These are phyloP conservation scores for Trichoderma reesei DNA, from an alignment of 495 filamentous ascomycete species.

Conservation along the genomic window DNA sequence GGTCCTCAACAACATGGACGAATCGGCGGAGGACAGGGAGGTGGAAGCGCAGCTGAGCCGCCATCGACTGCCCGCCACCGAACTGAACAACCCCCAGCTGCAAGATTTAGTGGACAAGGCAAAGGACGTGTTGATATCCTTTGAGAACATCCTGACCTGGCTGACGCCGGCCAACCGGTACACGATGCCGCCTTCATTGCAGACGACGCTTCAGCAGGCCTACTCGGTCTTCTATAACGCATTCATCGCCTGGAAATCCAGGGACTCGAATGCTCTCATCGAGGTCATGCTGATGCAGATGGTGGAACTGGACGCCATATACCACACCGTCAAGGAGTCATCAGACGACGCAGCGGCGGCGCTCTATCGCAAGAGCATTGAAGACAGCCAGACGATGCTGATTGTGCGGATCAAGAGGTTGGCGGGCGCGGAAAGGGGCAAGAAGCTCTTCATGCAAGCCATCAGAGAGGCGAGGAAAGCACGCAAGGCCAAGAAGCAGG, in stretches of 20 bases:
- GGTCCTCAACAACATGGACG: constrained; percentile 66
- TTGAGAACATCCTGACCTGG: constrained; percentile 64
- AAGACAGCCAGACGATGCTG: constrained; percentile 83
- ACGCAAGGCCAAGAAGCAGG: constrained; percentile 48
- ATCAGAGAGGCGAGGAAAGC: constrained; percentile 69
- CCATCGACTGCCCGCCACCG: constrained; percentile 38
- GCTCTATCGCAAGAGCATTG: constrained; percentile 86
- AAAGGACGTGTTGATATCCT: constrained; percentile 68
- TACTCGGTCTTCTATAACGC: constrained; percentile 82
- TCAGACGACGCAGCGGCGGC: constrained; percentile 73
- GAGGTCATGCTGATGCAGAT: constrained; percentile 95
- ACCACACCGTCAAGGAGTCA: constrained; percentile 91
- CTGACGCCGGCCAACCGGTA: constrained; percentile 42
- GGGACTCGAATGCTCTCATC: constrained; percentile 80
- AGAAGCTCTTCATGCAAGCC: constrained; percentile 71
- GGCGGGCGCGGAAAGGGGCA: constrained; percentile 71
- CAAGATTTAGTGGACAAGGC: constrained; percentile 82
- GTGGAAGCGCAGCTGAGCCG: constrained; percentile 59
- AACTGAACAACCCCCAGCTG: constrained; percentile 47
- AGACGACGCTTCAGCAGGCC: constrained; percentile 52
- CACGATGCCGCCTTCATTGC: constrained; percentile 48
- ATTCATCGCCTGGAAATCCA: constrained; percentile 90
- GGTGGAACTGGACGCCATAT: constrained; percentile 89
- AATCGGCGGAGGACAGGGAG: constrained; percentile 44
- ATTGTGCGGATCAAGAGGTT: constrained; percentile 84